Conservation (phyloP, 768 basidiomycete species). For the Daedaleopsis nitida region DNA sequence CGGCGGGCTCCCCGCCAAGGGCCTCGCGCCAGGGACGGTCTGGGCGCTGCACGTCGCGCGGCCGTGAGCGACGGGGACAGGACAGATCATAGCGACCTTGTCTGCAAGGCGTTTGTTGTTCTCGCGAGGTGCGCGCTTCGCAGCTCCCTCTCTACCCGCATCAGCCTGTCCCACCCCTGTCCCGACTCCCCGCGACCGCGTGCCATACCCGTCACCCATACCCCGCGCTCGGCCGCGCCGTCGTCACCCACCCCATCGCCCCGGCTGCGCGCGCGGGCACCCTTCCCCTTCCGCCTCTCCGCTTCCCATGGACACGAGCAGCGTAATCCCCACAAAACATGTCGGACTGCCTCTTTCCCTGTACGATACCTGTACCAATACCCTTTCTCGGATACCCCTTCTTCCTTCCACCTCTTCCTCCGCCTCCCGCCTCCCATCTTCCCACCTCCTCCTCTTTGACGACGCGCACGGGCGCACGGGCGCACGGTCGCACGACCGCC, state of each 20-base stretch:
- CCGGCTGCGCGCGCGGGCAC: neutral
- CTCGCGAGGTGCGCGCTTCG: neutral
- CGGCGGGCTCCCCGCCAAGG: conserved; percentile 18
- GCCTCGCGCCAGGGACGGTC: conserved; percentile 19
- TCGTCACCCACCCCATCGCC: neutral
- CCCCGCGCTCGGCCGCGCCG: too few species aligned
- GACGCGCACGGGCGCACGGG: too few species aligned
- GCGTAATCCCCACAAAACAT: neutral
- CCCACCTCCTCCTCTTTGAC: neutral
- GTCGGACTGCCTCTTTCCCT: conserved; percentile 9
- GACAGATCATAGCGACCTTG: too few species aligned
- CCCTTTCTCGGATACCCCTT: conserved; percentile 12
- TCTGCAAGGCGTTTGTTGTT: neutral
- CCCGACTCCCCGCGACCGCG: neutral
- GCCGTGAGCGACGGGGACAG: conserved; percentile 13
- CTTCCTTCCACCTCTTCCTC: neutral
- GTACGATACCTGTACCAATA: conserved; percentile 16
- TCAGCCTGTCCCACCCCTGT: neutral
- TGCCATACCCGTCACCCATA: neutral
- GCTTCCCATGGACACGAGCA: conserved; percentile 11
- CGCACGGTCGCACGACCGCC: neutral
- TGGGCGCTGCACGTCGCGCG: conserved; percentile 22
- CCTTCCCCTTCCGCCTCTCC: neutral
- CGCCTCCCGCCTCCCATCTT: neutral
- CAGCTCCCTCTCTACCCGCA: too few species aligned